Percentiles rank a stretch among this genome's conserved stretches.
These are phyloP conservation scores for Trichophyton mentagrophytes DNA, from an alignment of 2,329 filamentous ascomycete species.

Conservation along the genomic window DNA sequence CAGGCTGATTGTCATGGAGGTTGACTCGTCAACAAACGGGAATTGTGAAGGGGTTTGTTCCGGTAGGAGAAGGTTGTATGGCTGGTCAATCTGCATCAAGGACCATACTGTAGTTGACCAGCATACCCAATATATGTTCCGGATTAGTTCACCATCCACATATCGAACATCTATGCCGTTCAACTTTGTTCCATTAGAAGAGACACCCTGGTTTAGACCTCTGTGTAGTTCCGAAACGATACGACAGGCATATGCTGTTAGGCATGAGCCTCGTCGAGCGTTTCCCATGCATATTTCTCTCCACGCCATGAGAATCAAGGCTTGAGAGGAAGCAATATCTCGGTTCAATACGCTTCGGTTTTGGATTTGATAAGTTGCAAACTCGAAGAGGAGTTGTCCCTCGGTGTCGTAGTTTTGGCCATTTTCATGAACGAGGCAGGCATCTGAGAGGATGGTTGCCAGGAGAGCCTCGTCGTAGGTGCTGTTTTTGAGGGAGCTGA, in stretches of 20 bases:
- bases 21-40: constrained; percentile 6
- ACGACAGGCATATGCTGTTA: constrained; percentile 6
- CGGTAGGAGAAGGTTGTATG: constrained; percentile 5
- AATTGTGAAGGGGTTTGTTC: constrained; percentile 10
- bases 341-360: constrained; percentile 5
- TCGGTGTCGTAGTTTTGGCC: constrained; percentile 6
- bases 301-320: constrained; percentile 9
- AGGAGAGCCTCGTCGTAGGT: constrained; percentile 9
- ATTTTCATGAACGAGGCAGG: constrained; percentile 9
- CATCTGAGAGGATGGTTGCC: constrained; percentile 8
- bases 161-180: constrained; percentile 9
- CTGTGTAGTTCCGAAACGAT: constrained; percentile 8
- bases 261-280: constrained; percentile 7
- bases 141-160: constrained; percentile 9
- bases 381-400: constrained; percentile 6
- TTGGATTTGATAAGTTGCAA: constrained; percentile 5
- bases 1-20: constrained; percentile 8
- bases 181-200: constrained; percentile 7
- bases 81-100: constrained; percentile 9
- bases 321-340: constrained; percentile 7
- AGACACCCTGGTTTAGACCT: constrained; percentile 7
- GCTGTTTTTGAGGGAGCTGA: constrained; percentile 8
- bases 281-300: constrained; percentile 9
- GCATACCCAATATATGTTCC: constrained; percentile 9
- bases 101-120: constrained; percentile 9